These are phyloP conservation scores for Aspergillus sp. DNA, from an alignment of 2,329 filamentous ascomycete species.

Conservation along the genomic window DNA sequence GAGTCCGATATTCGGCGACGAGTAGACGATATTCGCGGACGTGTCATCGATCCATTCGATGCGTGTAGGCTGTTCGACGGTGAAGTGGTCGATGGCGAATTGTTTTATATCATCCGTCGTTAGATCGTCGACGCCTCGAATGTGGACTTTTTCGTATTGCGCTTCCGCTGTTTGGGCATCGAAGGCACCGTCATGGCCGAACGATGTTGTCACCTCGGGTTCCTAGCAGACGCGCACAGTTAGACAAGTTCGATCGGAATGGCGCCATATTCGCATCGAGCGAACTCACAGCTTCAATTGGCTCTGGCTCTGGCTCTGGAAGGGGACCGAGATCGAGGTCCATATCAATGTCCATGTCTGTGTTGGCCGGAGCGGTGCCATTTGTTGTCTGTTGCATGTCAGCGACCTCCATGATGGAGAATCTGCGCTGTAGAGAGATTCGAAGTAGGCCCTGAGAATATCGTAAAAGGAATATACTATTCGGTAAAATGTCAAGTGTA, in stretches of 20 bases:
- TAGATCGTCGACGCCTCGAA: constrained; percentile 75
- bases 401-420: constrained; percentile 5
- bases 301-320: constrained; percentile 27
- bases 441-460: background rate
- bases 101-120: constrained; percentile 71
- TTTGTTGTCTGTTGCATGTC: constrained; percentile 1
- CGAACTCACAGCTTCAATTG: constrained; percentile 26
- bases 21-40: constrained; percentile 80
- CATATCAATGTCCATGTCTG: constrained; percentile 66
- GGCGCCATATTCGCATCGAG: background rate
- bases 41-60: constrained; percentile 95
- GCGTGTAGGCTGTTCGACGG: constrained; percentile 48
- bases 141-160: constrained; percentile 62
- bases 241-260: constrained; percentile 3
- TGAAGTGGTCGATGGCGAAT: constrained; percentile 65
- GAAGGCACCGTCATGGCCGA: constrained; percentile 13
- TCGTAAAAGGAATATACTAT: background rate
- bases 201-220: constrained; percentile 8
- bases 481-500: background rate
- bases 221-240: constrained; percentile 15
- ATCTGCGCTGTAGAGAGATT: background rate
- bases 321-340: constrained; percentile 53
- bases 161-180: constrained; percentile 29
- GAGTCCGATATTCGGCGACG: constrained; percentile 46
- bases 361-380: constrained; percentile 8